Evolutionary conservation across 2,329 filamentous ascomycete species (phyloP).

Genomic region (Hymenoscyphus fraxineus): DNA sequence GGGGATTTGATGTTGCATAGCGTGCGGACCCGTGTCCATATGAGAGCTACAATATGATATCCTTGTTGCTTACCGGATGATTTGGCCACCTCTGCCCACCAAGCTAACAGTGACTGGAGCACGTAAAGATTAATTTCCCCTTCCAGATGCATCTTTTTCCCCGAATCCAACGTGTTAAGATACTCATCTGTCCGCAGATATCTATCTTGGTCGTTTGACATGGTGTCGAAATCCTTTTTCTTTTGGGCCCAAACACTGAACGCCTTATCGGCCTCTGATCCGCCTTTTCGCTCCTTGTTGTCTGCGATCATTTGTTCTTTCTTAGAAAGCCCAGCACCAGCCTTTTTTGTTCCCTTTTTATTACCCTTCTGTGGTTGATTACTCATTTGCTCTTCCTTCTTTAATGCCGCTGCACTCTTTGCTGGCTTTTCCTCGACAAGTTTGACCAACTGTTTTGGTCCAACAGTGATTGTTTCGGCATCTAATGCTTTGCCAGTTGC

Average conservation of each 20-base stretch:
- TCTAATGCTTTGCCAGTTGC: slow-evolving; percentile 58
- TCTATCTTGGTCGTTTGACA: slow-evolving; percentile 30
- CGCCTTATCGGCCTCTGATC: slow-evolving; percentile 31
- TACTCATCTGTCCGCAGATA: slow-evolving; percentile 31
- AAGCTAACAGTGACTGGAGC: slow-evolving; percentile 44
- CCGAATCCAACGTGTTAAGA: slow-evolving; percentile 31
- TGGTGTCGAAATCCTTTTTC: slow-evolving; percentile 31
- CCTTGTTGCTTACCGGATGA: slow-evolving; percentile 33
- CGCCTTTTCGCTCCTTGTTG: slow-evolving; percentile 32
- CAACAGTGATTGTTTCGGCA: slow-evolving; percentile 59
- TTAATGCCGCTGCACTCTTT: slow-evolving; percentile 20
- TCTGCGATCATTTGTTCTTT: slow-evolving; percentile 36
- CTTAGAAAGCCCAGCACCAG: slow-evolving; percentile 38
- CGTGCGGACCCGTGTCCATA: slow-evolving; percentile 43
- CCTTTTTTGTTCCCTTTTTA: slow-evolving; percentile 37
- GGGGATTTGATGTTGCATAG: slow-evolving; percentile 38
- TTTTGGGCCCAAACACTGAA: slow-evolving; percentile 32
- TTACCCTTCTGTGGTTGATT: slow-evolving; percentile 16
- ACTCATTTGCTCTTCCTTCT: slow-evolving; percentile 23
- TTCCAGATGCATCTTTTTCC: slow-evolving; percentile 31
- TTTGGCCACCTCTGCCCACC: slow-evolving; percentile 44
- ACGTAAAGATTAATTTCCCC: slow-evolving; percentile 42
- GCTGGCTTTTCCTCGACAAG: slow-evolving; percentile 28
- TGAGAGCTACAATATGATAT: slow-evolving; percentile 42
- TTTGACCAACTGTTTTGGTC: slow-evolving; percentile 31